Base-by-base conservation (phyloP, 2,329 filamentous ascomycete species). In the Fonsecaea multimorphosa region DNA sequence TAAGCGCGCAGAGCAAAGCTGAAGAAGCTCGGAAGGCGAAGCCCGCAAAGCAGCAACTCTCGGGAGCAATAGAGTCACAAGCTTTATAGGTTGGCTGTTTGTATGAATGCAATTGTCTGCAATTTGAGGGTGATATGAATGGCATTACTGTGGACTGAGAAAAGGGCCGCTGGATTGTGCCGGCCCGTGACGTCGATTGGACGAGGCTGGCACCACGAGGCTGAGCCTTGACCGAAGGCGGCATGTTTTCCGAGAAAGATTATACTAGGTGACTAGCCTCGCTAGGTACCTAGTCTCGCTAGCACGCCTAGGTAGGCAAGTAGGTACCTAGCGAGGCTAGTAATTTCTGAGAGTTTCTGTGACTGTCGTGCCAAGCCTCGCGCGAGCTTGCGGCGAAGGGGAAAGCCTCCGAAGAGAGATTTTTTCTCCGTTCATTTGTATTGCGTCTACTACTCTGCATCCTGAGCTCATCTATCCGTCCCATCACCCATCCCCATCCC, bases 401-500 rank as follows among this genome's bases (percentile, higher is more conserved):
- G 44, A 38, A 44, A n/a, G n/a, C n/a, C n/a, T n/a, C n/a, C n/a
- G n/a, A n/a, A 46, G 58, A 56, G 58, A 53, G 64, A 57, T 58
- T 64, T 67, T 68, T 59, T 66, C 44, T 55, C 55, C 34, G 14
- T 54, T 49, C 57, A 56, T 60, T 52, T 65, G 29, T 54, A 49
- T 58, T 58, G 56, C 56, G 38, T 58, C 56, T 52, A 5, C 56
- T 52, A 5, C 58, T 58, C 36, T 55, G 44, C 38, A 36, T 63
- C 56, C 52, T 67, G 56, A 68, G 57, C 61, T 66, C 64, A 68
- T 65, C 59, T 51, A 24, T 53, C 34, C 24, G 40, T 60, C 58
- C 31, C 31, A 61, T 58, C 49, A 60, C 51, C 46, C 67, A 64
- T 72, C 71, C 51, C 46, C 67, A 64, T 72, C 71, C 75, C 72